Evolutionary conservation across 1,284 basidiomycete genomes (phyloP).

Genomic region (Boletus albobrunnescens): DNA sequence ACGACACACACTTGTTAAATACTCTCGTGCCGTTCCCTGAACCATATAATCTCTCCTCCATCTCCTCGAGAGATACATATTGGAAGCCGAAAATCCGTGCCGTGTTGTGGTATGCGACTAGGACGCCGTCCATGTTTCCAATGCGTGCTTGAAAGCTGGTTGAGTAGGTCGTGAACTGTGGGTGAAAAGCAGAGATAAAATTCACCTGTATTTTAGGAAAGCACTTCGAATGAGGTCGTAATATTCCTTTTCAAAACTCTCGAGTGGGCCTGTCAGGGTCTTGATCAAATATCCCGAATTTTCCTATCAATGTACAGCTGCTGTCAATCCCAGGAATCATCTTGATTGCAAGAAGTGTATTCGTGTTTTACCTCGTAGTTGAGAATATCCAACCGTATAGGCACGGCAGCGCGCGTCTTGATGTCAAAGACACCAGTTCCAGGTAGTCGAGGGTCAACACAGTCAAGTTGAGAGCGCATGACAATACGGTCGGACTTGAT

Average conservation of each 20-base stretch:
- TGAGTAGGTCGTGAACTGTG: not conserved
- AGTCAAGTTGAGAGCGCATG: slow-evolving; percentile 96
- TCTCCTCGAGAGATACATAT: slow-evolving; percentile 84
- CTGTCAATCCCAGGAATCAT: not conserved
- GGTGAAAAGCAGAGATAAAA: too few species aligned
- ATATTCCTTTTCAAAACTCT: slow-evolving; percentile 87
- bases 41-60: slow-evolving; percentile 77
- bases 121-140: slow-evolving; percentile 95
- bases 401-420: slow-evolving; percentile 87
- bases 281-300: slow-evolving; percentile 77
- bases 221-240: slow-evolving; percentile 91
- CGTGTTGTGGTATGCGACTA: slow-evolving; percentile 95
- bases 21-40: slow-evolving; percentile 62
- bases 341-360: not conserved
- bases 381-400: slow-evolving; percentile 81
- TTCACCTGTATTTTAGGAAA: slow-evolving; percentile 89
- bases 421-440: slow-evolving; percentile 93
- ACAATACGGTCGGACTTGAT: slow-evolving; percentile 76
- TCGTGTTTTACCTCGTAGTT: slow-evolving; percentile 65
- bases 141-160: slow-evolving; percentile 90
- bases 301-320: slow-evolving; percentile 45
- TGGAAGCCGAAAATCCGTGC: slow-evolving; percentile 90
- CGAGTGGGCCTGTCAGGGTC: slow-evolving; percentile 53
- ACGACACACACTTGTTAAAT: slow-evolving; percentile 71
- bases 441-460: slow-evolving; percentile 76